Percentiles rank a stretch among this genome's conserved stretches.
These are phyloP conservation scores for Leptodontidium sp. DNA, from an alignment of 2,329 filamentous ascomycete species.

Conservation along the genomic window DNA sequence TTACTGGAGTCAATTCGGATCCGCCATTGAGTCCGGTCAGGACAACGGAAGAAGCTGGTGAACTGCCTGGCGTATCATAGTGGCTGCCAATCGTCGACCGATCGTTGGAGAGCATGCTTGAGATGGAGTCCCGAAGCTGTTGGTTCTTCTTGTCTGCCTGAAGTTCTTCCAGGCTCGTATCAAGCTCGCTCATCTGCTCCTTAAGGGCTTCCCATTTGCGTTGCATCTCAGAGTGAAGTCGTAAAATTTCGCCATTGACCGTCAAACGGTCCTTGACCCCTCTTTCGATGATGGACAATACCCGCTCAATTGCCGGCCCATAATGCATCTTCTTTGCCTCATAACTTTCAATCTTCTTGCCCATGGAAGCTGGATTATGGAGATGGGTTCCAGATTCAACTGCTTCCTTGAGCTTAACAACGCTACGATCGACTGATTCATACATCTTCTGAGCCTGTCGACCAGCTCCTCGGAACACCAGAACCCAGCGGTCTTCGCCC, in stretches of 20 bases:
- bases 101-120: conserved; percentile 73
- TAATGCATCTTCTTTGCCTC: conserved; percentile 96
- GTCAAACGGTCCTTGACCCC: conserved; percentile 96
- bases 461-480: conserved; percentile 93
- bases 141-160: conserved; percentile 69
- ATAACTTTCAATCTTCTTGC: conserved; percentile 90
- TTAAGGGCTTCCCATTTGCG: conserved; percentile 82
- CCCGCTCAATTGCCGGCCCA: conserved; percentile 88
- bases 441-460: conserved; percentile 96
- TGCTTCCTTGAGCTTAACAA: conserved; percentile 81
- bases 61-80: conserved; percentile 60
- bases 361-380: conserved; percentile 72
- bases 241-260: conserved; percentile 93
- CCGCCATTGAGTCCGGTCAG: conserved; percentile 57
- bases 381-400: conserved; percentile 79
- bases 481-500: conserved; percentile 94
- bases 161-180: conserved; percentile 77
- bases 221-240: conserved; percentile 85
- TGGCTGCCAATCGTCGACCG: conserved; percentile 58
- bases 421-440: conserved; percentile 89
- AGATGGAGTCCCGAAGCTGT: conserved; percentile 89
- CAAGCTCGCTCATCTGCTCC: conserved; percentile 79
- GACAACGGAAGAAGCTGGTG: conserved; percentile 72
- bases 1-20: conserved; percentile 43
- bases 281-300: conserved; percentile 91